Percentiles rank a stretch among this genome's conserved stretches.
These are phyloP conservation scores for Sporobolomyces phaffii DNA, from an alignment of 768 basidiomycete species.

Conservation along the genomic window DNA sequence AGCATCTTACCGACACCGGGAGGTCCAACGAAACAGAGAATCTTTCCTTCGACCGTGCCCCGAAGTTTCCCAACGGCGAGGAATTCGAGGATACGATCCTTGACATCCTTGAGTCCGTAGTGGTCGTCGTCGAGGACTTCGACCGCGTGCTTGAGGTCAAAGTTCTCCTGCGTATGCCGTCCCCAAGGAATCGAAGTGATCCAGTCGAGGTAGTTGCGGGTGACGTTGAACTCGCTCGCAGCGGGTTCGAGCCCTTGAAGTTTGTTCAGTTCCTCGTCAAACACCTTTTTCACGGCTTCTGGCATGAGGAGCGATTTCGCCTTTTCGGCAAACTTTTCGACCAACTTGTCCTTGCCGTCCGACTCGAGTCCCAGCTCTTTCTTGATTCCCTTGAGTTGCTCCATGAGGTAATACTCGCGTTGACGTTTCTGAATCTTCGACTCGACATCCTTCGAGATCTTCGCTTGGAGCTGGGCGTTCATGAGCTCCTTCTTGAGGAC, in stretches of 20 bases:
- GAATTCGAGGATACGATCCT: conserved; percentile 85
- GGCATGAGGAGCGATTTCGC: conserved; percentile 76
- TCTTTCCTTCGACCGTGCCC: conserved; percentile 94
- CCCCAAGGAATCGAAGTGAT: conserved; percentile 85
- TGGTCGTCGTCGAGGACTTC: conserved; percentile 82
- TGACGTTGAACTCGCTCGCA: conserved; percentile 41
- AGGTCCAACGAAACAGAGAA: conserved; percentile 90
- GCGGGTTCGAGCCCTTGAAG: conserved; percentile 68
- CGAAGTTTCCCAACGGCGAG: conserved; percentile 78
- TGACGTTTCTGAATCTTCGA: conserved; percentile 54
- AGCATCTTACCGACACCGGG: conserved; percentile 66
- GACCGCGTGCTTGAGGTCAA: conserved; percentile 55
- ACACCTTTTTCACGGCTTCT: conserved; percentile 82
- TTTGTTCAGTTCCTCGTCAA: conserved; percentile 91
- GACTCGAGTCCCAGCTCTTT: conserved; percentile 57
- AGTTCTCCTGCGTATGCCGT: conserved; percentile 86
- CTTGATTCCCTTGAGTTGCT: conserved; percentile 46
- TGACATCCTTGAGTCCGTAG: conserved; percentile 90
- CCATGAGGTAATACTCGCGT: conserved; percentile 42
- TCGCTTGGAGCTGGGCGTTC: conserved; percentile 88
- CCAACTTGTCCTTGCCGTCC: conserved; percentile 73
- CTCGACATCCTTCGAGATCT: conserved; percentile 87
- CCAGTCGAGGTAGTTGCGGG: conserved; percentile 62
- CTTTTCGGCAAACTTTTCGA: conserved; percentile 67
- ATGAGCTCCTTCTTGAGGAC: conserved; percentile 97